These are phyloP conservation scores for Echria macrotheca DNA, from an alignment of 495 filamentous ascomycete genomes.

Conservation along the genomic window DNA sequence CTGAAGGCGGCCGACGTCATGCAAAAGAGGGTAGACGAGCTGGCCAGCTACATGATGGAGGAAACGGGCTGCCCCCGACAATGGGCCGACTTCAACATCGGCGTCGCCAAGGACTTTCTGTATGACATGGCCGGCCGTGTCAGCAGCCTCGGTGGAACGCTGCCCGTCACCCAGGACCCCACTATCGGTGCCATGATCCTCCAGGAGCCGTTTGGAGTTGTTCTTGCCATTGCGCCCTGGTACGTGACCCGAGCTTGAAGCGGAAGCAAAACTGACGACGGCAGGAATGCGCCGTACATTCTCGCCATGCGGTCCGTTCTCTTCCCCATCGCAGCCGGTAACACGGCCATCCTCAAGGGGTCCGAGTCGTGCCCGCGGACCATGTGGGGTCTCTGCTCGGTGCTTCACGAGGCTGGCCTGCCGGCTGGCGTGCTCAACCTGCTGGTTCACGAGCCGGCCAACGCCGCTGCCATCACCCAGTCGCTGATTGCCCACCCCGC, in stretches of 20 bases:
- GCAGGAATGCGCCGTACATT: conserved; percentile 70
- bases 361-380: conserved; percentile 69
- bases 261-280: too few species aligned
- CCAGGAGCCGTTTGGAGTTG: conserved; percentile 76
- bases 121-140: conserved; percentile 69
- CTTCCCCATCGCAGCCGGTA: conserved; percentile 75
- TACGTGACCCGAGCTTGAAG: too few species aligned
- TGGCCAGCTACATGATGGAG: conserved; percentile 54
- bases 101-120: conserved; percentile 52
- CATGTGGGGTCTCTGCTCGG: conserved; percentile 64
- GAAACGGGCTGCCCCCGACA: conserved; percentile 59
- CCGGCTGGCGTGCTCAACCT: conserved; percentile 56
- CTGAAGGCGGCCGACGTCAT: conserved; percentile 66
- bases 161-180: conserved; percentile 52
- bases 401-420: conserved; percentile 70
- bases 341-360: conserved; percentile 55
- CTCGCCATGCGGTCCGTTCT: conserved; percentile 62
- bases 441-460: conserved; percentile 45
- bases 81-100: conserved; percentile 61
- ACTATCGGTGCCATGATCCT: conserved; percentile 62
- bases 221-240: conserved; percentile 82
- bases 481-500: conserved; percentile 50
- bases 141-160: conserved; percentile 50
- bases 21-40: conserved; percentile 55
- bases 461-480: conserved; percentile 51